Percentiles rank a stretch among this genome's conserved stretches.
phyloP scores from a whole-genome alignment of 257 asterid genomes.

The Petunia axillaris region DNA sequence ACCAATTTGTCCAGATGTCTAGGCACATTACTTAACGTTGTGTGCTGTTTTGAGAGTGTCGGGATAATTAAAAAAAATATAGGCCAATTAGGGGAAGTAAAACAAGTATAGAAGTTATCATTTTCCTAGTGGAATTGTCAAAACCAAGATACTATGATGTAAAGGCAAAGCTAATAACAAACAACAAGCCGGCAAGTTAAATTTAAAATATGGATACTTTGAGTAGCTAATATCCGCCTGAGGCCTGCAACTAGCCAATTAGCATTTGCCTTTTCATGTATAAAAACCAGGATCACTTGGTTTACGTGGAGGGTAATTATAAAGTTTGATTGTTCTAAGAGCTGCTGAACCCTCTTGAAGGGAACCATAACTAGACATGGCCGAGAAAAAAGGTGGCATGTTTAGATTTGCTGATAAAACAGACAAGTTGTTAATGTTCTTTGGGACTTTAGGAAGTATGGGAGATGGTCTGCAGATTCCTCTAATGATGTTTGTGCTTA shows the following conservation, averaged over 20 bases:
- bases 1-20: neutral
- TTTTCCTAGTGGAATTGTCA: constrained; percentile 6
- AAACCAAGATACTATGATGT: constrained; percentile 8
- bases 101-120: constrained; percentile 7
- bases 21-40: neutral
- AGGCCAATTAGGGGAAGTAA: neutral
- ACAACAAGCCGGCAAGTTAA: constrained; percentile 52
- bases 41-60: neutral
- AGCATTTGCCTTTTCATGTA: constrained; percentile 1
- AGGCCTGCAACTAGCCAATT: constrained; percentile 47
- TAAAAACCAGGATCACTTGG: constrained; percentile 27
- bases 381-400: constrained; percentile 36
- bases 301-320: neutral
- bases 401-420: constrained; percentile 70
- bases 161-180: constrained; percentile 28
- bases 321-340: neutral
- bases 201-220: constrained; percentile 27
- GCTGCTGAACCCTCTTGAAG: constrained; percentile 29
- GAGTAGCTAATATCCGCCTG: neutral
- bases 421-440: constrained; percentile 68
- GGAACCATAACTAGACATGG: constrained; percentile 38
- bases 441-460: constrained; percentile 78
- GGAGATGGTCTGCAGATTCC: constrained; percentile 95
- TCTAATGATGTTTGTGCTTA: constrained; percentile 75
- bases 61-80: neutral